Base-by-base conservation (phyloP, 164 flowering plant species). In the Liquidambar formosana region DNA sequence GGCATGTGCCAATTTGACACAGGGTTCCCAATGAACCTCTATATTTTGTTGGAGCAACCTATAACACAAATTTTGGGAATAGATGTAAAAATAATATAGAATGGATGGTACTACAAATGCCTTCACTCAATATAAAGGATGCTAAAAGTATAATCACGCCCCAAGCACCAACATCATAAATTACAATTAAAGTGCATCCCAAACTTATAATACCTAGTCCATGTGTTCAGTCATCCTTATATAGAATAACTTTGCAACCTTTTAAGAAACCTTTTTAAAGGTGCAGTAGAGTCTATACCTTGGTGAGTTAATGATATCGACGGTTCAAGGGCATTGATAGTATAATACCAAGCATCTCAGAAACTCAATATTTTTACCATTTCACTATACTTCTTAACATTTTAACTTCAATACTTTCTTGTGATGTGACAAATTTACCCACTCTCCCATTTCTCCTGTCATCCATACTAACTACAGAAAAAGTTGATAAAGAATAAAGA, bases 1-100 rank as follows among this genome's bases (percentile, higher is more conserved):
- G 80, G 78, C 94, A 89, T 21, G 94, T 92, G 33, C 92, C 93
- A 76, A 89, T 85, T 68, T 89, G 94, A 73, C 84, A 80, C 38
- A 92, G 74, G 28, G 83, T 65, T 61, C 97, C 93, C 72, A 89
- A 57, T 46, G 89, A 83, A 62, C 94, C 97, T 75, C 97, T 85
- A 68, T 79, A 88, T 68, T 83, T 86, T 64, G 97, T 89, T 67
- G 94, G 93, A 78, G 94, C 82, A 73, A 91, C 85, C 94, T 91
- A 71, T 66, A 80, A 69, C 12, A 71, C 44, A 73, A 58, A 46
- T 1, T 52, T 43, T 16, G 23, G 9, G 11, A 46, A 22, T 15
- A 56, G 5, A 18, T 38, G 75, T 72, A 21, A 68, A 53, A 9
- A 56, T 0, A 14, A 11, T 28, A 59, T n/a, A 10, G 59, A 26